Evolutionary conservation across 768 basidiomycete species (phyloP), one percentile per base, ranked within the genome.

Genomic region (Leccinum uliginosum): DNA sequence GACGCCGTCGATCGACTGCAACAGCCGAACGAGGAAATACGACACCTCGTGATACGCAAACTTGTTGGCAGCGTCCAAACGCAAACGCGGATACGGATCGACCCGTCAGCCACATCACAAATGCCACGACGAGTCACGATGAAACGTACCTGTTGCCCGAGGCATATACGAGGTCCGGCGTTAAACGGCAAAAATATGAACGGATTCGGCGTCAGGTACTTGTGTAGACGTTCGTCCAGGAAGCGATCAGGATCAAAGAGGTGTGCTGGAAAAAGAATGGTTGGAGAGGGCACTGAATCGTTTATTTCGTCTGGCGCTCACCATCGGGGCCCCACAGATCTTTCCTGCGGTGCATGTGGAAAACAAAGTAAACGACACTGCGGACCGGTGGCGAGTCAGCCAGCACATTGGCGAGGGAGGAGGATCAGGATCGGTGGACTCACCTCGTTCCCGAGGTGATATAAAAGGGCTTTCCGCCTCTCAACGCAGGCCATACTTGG

Each of bases 141-240:
- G n/a, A 8, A 19, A 23, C 54, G 19, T 51, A 72, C 69, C 68
- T 78, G 77, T 59, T 80, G 78, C 0, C 80, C 85, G 9, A 85
- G 75, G 54, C 85, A 86, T 58, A 84, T 83, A 10, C 86, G 75
- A 6, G 85, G 86, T 1, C 83, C 86, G 1, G 83, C 84, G 56
- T 85, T 85, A 72, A 87, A 87, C 0, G 86, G 85, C 6, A 83
- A 70, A 68, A 87, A 87, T 58, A 89, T 87, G 74, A 81, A 85
- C 1, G 85, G 84, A 58, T 86, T 86, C 2, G 78, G 75, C 0
- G 72, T 74, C 19, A 85, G 72, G 56, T 82, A 82, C 61, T 78
- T 79, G 54, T 76, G 75, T 7, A 82, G 61, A 29, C 85, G 74
- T 10, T 77, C 76, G 55, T 87, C 85, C 46, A 86, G 66, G 75